Evolutionary conservation across 257 asterid genomes (phyloP).

Genomic region (Eucommia ulmoides): DNA sequence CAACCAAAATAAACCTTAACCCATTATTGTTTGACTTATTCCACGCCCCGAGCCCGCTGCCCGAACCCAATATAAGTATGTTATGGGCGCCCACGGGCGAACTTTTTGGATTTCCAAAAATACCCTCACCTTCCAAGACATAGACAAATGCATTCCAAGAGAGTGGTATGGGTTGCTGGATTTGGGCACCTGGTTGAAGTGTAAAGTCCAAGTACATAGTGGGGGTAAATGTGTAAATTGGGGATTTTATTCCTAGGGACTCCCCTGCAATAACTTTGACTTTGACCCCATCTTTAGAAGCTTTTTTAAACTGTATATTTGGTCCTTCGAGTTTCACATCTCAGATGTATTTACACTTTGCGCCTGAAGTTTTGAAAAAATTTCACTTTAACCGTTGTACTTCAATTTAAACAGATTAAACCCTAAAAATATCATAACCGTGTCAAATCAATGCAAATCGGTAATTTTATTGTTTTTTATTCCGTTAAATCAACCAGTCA

Average conservation of each 20-base stretch:
- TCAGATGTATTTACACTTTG: no score
- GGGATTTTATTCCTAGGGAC: constrained; percentile 50
- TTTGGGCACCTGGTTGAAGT: constrained; percentile 44
- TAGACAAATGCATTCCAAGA: constrained; percentile 81
- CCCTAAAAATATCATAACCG: no score
- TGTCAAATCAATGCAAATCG: no score
- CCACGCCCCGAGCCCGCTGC: constrained; percentile 61
- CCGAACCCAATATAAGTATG: constrained; percentile 44
- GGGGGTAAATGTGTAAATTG: constrained; percentile 64
- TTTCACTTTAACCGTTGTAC: no score
- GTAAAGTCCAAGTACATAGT: constrained; percentile 83
- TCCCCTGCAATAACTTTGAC: constrained; percentile 80
- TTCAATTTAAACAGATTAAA: no score
- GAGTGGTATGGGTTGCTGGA: constrained; percentile 48
- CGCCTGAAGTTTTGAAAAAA: no score
- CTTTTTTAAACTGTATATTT: no score
- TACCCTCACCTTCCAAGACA: constrained; percentile 71
- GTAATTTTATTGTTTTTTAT: no score
- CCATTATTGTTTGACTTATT: constrained; percentile 48
- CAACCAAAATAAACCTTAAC: constrained; percentile 49
- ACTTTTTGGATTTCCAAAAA: constrained; percentile 29
- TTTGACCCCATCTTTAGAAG: constrained; percentile 42
- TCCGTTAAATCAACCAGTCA: no score
- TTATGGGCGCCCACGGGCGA: constrained; percentile 45
- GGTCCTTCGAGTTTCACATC: no score